phyloP scores from a whole-genome alignment of 2,329 filamentous ascomycete species.

The Chaetomiaceae sp. region DNA sequence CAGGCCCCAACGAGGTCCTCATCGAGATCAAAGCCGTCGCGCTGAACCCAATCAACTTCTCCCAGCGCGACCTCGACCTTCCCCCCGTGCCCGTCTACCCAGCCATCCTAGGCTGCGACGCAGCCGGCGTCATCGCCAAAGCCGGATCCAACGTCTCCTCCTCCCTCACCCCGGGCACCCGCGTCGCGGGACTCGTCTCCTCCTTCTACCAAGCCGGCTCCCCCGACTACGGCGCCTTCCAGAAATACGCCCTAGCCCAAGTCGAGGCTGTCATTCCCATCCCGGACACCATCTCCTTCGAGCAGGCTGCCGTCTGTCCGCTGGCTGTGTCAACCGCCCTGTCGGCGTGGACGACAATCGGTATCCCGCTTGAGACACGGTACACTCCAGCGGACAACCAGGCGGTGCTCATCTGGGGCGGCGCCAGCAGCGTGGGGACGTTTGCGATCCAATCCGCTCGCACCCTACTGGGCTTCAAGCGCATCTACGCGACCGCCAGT shows the following conservation, averaged over 20 bases:
- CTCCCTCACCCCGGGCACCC: background rate
- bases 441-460: background rate
- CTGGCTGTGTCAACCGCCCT: conserved; percentile 3
- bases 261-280: conserved; percentile 5
- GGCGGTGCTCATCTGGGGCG: conserved; percentile 16
- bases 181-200: conserved; percentile 4
- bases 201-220: conserved; percentile 12
- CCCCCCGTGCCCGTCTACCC: background rate
- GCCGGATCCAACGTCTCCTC: conserved; percentile 5
- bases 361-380: conserved; percentile 4
- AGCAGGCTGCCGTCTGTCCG: conserved; percentile 1
- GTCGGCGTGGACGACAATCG: conserved; percentile 9
- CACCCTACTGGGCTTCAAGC: background rate
- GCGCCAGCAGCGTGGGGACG: conserved; percentile 6
- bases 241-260: conserved; percentile 11
- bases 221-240: conserved; percentile 16
- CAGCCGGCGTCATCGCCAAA: background rate
- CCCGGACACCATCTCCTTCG: background rate
- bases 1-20: conserved; percentile 13
- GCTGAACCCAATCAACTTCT: conserved; percentile 12
- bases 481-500: background rate
- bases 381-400: conserved; percentile 5
- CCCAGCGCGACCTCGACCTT: conserved; percentile 5
- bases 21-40: conserved; percentile 16
- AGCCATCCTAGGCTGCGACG: too few species aligned